Evolutionary conservation across 2,329 filamentous ascomycete genomes (phyloP), one percentile per base, ranked within the genome.

Genomic region (Penicillium sp.): DNA sequence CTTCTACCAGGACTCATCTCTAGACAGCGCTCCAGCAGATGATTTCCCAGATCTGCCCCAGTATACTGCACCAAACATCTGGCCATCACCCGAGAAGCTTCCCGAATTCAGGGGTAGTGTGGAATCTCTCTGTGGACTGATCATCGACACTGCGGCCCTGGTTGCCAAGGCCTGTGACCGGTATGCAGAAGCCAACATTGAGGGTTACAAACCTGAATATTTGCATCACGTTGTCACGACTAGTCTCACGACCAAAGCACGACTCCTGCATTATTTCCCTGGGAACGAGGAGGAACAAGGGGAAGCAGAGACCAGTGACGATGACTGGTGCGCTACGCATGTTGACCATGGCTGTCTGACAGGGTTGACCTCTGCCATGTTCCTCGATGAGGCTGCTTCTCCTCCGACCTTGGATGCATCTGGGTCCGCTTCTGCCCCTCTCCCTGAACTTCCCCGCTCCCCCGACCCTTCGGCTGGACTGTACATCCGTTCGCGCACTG

Each of bases 361-460:
- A 0, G 92, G 91, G 12, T 78, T 99, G 29, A 99, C 93, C 0
- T 92, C 87, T 2, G 91, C 92, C 59, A 95, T 97, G 90, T 97
- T 95, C 69, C 80, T 97, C 54, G 89, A 97, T 64, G 92, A 97
- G 72, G 72, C 72, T 0, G 66, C 65, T 9, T 62, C 74, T 25
- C 55, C 57, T 13, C 61, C 64, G 30, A 55, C 52, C 60, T 74
- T 54, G 54, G 61, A 50, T 61, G 73, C 33, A 58, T 72, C 25
- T 2, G 42, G 34, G 8, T 45, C 42, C 16, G 27, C 34, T 16
- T 39, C 35, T 65, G 73, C 62, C 41, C 59, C 57, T 54, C 77
- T 95, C 0, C 73, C 79, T 0, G 92, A 96, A 71, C 80, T 96
- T 0, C 68, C 82, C 0, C 65, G 77, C 0, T 90, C 89, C 3